Conservation (phyloP, 805 yeast genomes). For the Wickerhamomyces xylosicus region DNA sequence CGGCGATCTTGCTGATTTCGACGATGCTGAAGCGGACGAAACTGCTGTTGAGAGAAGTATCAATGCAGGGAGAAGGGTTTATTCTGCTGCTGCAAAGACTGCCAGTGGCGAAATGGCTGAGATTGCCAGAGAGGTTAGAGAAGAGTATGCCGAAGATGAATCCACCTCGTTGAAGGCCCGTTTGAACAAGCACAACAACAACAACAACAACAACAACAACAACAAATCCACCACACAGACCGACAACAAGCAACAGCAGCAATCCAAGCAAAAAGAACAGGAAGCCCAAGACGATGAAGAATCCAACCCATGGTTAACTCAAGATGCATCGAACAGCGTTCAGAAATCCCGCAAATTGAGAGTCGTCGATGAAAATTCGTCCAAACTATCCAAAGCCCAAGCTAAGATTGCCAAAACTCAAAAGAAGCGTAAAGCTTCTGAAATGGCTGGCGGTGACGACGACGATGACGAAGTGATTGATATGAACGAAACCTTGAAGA, state of each 20-base stretch:
- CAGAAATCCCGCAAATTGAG: constrained; percentile 36
- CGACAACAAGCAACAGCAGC: constrained; percentile 4
- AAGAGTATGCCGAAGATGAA: constrained; percentile 43
- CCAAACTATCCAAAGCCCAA: constrained; percentile 36
- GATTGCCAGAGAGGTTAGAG: constrained; percentile 24
- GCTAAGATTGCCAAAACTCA: constrained; percentile 14
- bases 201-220: constrained; percentile 3
- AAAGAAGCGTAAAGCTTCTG: constrained; percentile 24
- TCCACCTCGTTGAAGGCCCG: constrained; percentile 34
- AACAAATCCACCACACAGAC: not conserved
- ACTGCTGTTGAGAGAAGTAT: constrained; percentile 37
- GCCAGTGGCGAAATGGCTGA: constrained; percentile 23
- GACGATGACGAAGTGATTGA: constrained; percentile 31
- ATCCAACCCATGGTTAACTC: constrained; percentile 43
- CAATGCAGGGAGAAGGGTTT: constrained; percentile 74
- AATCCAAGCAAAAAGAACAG: constrained; percentile 3
- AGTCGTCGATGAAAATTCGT: constrained; percentile 39
- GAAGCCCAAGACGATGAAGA: constrained; percentile 15
- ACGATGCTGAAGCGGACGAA: constrained; percentile 22
- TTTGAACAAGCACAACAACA: constrained; percentile 19
- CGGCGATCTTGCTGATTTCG: constrained; percentile 30
- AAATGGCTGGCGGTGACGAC: constrained; percentile 27
- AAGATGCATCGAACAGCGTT: constrained; percentile 15
- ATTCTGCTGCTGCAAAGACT: constrained; percentile 43
- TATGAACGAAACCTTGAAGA: constrained; percentile 42